A percentile compares a stretch with the other conserved stretches of the same genome.
phyloP scores from a whole-genome alignment of 768 basidiomycete species.

The Dacryopinax spathularia region DNA sequence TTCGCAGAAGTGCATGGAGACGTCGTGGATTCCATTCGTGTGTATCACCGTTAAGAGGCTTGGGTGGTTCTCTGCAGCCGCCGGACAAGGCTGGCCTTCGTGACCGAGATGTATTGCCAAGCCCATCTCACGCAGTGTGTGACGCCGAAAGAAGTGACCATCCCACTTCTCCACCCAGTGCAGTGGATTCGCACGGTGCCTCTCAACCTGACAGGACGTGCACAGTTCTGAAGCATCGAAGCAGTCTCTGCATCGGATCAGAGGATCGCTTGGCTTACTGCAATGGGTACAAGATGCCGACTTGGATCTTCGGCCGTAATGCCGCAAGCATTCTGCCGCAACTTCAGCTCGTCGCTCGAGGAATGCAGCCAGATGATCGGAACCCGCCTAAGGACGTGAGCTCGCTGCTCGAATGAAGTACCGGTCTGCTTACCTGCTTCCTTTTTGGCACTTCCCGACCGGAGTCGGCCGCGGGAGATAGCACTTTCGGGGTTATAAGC shows the following conservation, averaged over 20 bases:
- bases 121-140: neutral
- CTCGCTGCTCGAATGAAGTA: no score
- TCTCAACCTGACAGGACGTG: neutral
- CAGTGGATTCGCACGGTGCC: neutral
- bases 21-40: conserved; percentile 1
- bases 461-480: no score
- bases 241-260: neutral
- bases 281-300: neutral
- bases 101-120: neutral
- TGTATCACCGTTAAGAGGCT: neutral
- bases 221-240: neutral
- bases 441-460: no score
- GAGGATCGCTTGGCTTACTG: neutral
- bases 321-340: neutral
- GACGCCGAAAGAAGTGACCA: neutral
- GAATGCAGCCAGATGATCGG: neutral
- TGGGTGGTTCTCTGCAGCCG: neutral
- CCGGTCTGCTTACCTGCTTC: no score
- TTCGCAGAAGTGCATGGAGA: neutral
- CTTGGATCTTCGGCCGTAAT: neutral
- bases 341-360: neutral
- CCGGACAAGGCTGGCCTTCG: neutral
- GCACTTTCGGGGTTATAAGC: no score
- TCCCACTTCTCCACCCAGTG: neutral
- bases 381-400: neutral